phyloP scores from a whole-genome alignment of 2,329 filamentous ascomycete species.

The Exophiala alcalophila region DNA sequence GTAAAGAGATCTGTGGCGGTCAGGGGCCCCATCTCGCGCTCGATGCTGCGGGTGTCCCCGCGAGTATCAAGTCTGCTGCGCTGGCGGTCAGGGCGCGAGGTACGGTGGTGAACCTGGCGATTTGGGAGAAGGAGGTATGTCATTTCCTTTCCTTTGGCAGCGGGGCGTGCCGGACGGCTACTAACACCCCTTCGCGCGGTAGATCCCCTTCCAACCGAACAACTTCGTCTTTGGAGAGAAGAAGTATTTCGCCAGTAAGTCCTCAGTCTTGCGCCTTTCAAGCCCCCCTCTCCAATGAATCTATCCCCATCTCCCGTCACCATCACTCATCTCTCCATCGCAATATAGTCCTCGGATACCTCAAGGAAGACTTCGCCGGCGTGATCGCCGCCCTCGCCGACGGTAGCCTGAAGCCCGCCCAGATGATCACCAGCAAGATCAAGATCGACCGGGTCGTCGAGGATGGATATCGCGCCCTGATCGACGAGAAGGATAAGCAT shows the following conservation, averaged over 20 bases:
- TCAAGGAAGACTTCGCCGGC: slow-evolving; percentile 54
- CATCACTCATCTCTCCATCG: neutral
- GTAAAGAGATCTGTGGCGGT: slow-evolving; percentile 47
- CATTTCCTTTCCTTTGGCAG: neutral
- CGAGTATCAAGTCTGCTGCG: slow-evolving; percentile 47
- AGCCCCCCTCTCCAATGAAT: neutral
- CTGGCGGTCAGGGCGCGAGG: slow-evolving; percentile 53
- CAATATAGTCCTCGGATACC: slow-evolving; percentile 44
- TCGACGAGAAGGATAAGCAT: slow-evolving; percentile 59
- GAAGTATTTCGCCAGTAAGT: slow-evolving; percentile 47
- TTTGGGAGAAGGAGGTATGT: slow-evolving; percentile 55
- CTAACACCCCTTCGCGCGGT: too few relatives aligned
- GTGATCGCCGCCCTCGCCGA: slow-evolving; percentile 52
- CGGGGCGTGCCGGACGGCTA: too few relatives aligned
- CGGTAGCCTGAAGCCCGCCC: slow-evolving; percentile 52
- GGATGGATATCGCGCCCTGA: slow-evolving; percentile 56
- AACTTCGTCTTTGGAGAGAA: slow-evolving; percentile 54
- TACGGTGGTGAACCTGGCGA: slow-evolving; percentile 62
- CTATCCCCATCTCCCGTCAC: neutral
- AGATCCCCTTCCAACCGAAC: slow-evolving; percentile 52
- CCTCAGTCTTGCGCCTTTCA: too few relatives aligned
- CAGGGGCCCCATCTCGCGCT: slow-evolving; percentile 58
- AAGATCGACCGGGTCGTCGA: slow-evolving; percentile 55
- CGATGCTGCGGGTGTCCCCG: slow-evolving; percentile 61
- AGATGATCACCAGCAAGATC: slow-evolving; percentile 62